Evolutionary conservation across 2,329 filamentous ascomycete species (phyloP).

Genomic region (Pestalotiopsis sp.): DNA sequence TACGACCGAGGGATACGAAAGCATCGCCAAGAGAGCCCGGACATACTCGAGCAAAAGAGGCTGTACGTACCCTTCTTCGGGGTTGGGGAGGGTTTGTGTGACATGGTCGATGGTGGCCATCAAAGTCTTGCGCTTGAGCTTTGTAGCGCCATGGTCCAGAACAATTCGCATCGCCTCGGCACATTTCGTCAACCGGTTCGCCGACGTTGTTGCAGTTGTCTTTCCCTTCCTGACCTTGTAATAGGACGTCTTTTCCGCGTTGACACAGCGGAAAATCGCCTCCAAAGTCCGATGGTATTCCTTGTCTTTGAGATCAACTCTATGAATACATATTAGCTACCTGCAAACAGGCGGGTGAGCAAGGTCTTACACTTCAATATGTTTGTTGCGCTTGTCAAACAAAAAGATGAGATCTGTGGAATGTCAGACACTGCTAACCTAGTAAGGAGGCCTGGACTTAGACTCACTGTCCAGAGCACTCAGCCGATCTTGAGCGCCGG

Average conservation of each 20-base stretch:
- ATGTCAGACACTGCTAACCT: background rate
- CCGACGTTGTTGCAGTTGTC: conserved; percentile 47
- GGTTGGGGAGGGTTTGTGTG: conserved; percentile 66
- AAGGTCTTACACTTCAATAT: conserved; percentile 33
- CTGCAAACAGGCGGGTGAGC: background rate
- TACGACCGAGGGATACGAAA: conserved; percentile 73
- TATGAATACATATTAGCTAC: background rate
- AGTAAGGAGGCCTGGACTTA: conserved; percentile 9
- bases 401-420: conserved; percentile 37
- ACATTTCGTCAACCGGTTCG: conserved; percentile 64
- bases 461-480: conserved; percentile 41
- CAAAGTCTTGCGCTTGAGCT: conserved; percentile 75
- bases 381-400: conserved; percentile 35
- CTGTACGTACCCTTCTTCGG: conserved; percentile 63
- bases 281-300: conserved; percentile 83
- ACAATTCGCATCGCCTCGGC: conserved; percentile 71
- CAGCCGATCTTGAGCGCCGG: conserved; percentile 34
- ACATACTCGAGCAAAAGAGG: conserved; percentile 76
- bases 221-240: conserved; percentile 49
- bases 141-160: conserved; percentile 67
- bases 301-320: conserved; percentile 63
- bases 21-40: conserved; percentile 69
- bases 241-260: conserved; percentile 67
- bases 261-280: conserved; percentile 68
- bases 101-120: conserved; percentile 80